Conservation (phyloP, 139 green algal genomes). For the Chlamydomonas applanata region DNA sequence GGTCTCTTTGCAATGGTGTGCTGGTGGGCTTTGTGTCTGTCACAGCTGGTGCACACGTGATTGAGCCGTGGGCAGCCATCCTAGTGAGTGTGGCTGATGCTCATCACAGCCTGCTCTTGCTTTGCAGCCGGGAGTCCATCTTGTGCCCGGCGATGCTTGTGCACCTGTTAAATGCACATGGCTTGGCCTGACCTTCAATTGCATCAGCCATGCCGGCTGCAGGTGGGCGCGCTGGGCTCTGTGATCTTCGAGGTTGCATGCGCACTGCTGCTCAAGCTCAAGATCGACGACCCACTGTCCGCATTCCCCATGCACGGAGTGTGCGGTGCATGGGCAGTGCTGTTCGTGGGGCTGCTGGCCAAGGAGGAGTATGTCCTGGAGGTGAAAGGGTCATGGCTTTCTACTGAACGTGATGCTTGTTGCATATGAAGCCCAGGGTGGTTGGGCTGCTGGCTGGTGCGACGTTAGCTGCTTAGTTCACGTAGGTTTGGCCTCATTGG, state of each 20-base stretch:
- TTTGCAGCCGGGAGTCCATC: too few relatives aligned
- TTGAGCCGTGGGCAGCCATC: conserved; percentile 86
- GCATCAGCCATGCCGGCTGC: too few relatives aligned
- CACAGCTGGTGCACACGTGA: conserved; percentile 57
- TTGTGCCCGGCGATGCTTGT: too few relatives aligned
- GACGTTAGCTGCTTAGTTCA: background rate
- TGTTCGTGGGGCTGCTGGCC: conserved; percentile 60
- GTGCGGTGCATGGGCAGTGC: conserved; percentile 55
- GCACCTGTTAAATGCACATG: too few relatives aligned
- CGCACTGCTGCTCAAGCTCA: conserved; percentile 29
- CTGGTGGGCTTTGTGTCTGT: conserved; percentile 76
- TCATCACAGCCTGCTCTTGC: too few relatives aligned
- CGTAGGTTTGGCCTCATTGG: background rate
- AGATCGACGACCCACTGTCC: conserved; percentile 68
- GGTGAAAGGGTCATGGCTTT: too few relatives aligned
- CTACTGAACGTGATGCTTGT: too few relatives aligned
- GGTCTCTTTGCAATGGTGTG: conserved; percentile 15
- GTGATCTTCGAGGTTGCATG: too few relatives aligned
- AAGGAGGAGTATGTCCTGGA: conserved; percentile 28
- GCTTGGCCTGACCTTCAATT: too few relatives aligned
- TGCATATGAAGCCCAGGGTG: too few relatives aligned
- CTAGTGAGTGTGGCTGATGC: conserved; percentile 58
- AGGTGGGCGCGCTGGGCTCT: too few relatives aligned
- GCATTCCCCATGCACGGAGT: conserved; percentile 77
- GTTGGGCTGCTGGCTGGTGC: too few relatives aligned